Evolutionary conservation across 1,284 basidiomycete species (phyloP).

Genomic region (Volvariella volvacea): DNA sequence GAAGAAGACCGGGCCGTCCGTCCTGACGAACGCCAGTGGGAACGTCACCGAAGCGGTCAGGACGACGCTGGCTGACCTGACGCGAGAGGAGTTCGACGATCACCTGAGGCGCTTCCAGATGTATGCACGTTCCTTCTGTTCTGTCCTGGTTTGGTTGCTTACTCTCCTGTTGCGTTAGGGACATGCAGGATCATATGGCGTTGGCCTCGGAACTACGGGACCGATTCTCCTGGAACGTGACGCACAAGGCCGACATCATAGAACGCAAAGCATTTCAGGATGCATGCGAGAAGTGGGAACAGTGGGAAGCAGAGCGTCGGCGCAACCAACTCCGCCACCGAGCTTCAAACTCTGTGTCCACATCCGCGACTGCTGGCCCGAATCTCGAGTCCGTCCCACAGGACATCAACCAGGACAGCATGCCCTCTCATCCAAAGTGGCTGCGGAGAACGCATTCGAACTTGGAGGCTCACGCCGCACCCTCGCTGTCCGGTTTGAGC

Average conservation of each 20-base stretch:
- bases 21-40: slow-evolving; percentile 11
- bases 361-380: neutral
- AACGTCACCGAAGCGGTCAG: slow-evolving; percentile 21
- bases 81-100: slow-evolving; percentile 50
- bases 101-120: slow-evolving; percentile 50
- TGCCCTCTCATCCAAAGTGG: neutral
- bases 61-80: slow-evolving; percentile 38
- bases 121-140: slow-evolving; percentile 30
- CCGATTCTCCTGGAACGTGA: slow-evolving; percentile 39
- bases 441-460: neutral
- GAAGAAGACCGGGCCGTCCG: slow-evolving; percentile 5
- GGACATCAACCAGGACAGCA: neutral
- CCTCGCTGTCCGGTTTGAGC: too few species aligned
- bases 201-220: slow-evolving; percentile 38
- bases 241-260: slow-evolving; percentile 27
- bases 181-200: slow-evolving; percentile 54
- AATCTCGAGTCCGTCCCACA: too few species aligned
- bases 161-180: slow-evolving; percentile 28
- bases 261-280: slow-evolving; percentile 49
- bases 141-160: neutral
- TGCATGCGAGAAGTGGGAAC: slow-evolving; percentile 48
- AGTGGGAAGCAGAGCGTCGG: slow-evolving; percentile 27
- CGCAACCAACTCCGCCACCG: neutral
- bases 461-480: neutral
- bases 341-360: neutral